phyloP scores from a whole-genome alignment of 805 yeast genomes.

The Metschnikowia santaceciliae region DNA sequence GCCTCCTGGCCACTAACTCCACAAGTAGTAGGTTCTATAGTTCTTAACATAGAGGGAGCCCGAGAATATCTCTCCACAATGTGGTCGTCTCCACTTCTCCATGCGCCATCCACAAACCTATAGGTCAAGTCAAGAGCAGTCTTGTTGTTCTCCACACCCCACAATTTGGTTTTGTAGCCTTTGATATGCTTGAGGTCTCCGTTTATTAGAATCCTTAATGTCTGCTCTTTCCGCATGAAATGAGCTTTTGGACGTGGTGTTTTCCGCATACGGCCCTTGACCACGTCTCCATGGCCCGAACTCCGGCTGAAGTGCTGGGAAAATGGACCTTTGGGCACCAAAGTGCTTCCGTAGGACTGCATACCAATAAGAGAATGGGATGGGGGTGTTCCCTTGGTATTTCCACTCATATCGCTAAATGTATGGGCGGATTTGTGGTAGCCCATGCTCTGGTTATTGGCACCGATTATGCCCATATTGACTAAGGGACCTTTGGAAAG shows the following conservation, averaged over 20 bases:
- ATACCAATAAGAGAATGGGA: conserved; percentile 26
- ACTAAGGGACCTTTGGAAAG: conserved; percentile 16
- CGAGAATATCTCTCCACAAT: conserved; percentile 55
- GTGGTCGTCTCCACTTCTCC: conserved; percentile 81
- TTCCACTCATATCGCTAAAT: conserved; percentile 27
- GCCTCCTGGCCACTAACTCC: conserved; percentile 11
- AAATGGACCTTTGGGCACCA: conserved; percentile 20
- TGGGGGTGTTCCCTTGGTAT: conserved; percentile 34
- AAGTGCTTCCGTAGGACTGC: conserved; percentile 36
- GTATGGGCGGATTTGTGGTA: conserved; percentile 35
- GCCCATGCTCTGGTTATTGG: conserved; percentile 21
- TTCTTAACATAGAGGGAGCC: not conserved
- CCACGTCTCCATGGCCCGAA: conserved; percentile 38
- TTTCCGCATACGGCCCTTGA: conserved; percentile 59
- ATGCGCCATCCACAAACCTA: conserved; percentile 58
- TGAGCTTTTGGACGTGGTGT: conserved; percentile 46
- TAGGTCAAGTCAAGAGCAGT: conserved; percentile 58
- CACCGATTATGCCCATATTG: conserved; percentile 14
- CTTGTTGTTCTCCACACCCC: conserved; percentile 83
- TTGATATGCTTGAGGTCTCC: conserved; percentile 55
- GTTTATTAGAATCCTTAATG: conserved; percentile 60
- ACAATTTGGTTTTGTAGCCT: conserved; percentile 71
- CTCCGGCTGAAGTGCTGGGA: conserved; percentile 25
- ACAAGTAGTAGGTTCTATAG: not conserved
- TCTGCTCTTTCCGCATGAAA: conserved; percentile 43